Evolutionary conservation across 441 rosid genomes (phyloP).

Genomic region (Sinapis alba): DNA sequence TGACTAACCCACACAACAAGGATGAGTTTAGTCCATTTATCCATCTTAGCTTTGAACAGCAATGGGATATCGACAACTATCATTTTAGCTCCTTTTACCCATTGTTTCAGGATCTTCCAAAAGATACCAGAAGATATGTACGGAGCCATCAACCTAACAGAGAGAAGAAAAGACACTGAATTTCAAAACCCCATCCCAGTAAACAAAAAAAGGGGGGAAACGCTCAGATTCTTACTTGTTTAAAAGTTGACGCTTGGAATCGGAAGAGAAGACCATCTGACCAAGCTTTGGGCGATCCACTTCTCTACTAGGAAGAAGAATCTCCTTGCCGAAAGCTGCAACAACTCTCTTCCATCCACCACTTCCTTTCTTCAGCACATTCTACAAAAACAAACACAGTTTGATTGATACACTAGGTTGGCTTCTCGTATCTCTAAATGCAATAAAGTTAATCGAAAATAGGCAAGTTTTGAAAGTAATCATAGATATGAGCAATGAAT

Average conservation of each 20-base stretch:
- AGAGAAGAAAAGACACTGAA: neutral
- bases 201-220: neutral
- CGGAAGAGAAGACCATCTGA: slow-evolving; percentile 79
- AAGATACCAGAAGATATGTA: slow-evolving; percentile 70
- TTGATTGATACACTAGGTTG: no score
- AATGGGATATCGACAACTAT: slow-evolving; percentile 74
- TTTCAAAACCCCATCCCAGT: neutral
- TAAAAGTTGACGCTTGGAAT: slow-evolving; percentile 73
- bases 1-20: slow-evolving; percentile 47
- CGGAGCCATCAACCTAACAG: slow-evolving; percentile 65
- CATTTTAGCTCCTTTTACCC: slow-evolving; percentile 65
- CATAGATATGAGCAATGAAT: neutral
- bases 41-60: slow-evolving; percentile 76
- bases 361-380: slow-evolving; percentile 72
- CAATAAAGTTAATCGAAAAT: neutral
- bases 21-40: slow-evolving; percentile 71
- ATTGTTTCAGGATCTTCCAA: slow-evolving; percentile 59
- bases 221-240: slow-evolving; percentile 51
- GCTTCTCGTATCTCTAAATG: neutral
- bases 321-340: slow-evolving; percentile 79
- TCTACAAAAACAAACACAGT: slow-evolving; percentile 46
- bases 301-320: slow-evolving; percentile 47
- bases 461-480: no score
- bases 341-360: slow-evolving; percentile 83
- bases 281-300: slow-evolving; percentile 78